Conservation (phyloP, 495 filamentous ascomycete species). For the Aspergillus campestris region DNA sequence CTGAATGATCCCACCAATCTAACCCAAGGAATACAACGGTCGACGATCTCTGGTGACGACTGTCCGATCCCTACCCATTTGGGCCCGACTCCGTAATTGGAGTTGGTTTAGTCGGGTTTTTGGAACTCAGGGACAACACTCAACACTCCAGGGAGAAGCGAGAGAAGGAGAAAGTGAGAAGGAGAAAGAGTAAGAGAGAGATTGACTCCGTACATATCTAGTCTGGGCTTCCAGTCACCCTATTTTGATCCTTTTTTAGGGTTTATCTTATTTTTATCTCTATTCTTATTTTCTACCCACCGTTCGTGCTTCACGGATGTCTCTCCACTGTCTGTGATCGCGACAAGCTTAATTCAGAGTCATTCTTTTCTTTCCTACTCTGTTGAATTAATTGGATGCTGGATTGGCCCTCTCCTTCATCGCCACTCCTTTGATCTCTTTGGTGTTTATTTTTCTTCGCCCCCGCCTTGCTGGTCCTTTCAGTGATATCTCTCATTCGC, state of each 20-base stretch:
- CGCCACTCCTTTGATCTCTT: too few species aligned
- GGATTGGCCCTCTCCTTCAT: too few species aligned
- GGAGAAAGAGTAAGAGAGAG: too few species aligned
- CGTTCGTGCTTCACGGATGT: neutral
- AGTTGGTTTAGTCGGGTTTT: too few species aligned
- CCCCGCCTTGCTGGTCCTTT: too few species aligned
- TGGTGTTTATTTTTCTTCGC: too few species aligned
- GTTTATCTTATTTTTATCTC: neutral
- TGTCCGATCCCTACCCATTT: constrained; percentile 4
- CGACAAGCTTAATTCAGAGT: neutral
- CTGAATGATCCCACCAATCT: neutral
- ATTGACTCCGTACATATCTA: neutral
- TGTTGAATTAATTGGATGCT: neutral
- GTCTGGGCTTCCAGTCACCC: neutral
- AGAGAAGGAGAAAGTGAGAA: too few species aligned
- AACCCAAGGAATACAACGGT: neutral
- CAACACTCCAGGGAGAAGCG: too few species aligned
- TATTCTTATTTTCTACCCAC: neutral
- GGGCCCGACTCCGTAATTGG: neutral
- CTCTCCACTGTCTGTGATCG: neutral
- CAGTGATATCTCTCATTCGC: neutral
- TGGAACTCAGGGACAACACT: too few species aligned
- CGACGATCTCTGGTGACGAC: constrained; percentile 1
- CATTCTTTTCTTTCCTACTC: neutral
- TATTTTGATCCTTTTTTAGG: constrained; percentile 1